Conservation (phyloP, 441 rosid genomes). For the Theobroma grandiflorum region DNA sequence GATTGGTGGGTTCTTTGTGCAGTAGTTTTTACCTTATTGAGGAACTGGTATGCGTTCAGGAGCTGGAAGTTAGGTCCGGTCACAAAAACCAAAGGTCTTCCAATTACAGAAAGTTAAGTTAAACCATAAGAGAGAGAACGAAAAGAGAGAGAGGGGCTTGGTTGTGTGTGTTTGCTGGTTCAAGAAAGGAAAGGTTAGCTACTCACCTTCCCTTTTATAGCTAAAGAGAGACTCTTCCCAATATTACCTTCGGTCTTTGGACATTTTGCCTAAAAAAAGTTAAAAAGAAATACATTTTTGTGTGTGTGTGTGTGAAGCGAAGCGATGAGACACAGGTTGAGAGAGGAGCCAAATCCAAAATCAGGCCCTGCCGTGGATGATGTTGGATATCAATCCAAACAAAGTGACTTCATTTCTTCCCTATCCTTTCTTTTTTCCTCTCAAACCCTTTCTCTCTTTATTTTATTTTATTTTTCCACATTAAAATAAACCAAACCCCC, state of each 20-base stretch:
- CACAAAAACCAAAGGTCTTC: conserved; percentile 31
- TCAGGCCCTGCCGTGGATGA: not conserved
- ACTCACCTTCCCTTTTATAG: conserved; percentile 47
- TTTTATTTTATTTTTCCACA: not conserved
- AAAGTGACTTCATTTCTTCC: not conserved
- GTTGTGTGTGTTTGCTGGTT: not conserved
- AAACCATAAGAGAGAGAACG: not conserved
- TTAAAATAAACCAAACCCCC: not conserved
- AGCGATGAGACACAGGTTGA: not conserved
- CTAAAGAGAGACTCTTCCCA: conserved; percentile 25
- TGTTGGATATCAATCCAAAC: no score
- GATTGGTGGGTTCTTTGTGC: not conserved
- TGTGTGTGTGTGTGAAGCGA: not conserved
- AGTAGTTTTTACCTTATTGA: conserved; percentile 26
- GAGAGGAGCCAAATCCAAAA: not conserved
- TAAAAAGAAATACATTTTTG: not conserved
- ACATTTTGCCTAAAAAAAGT: conserved; percentile 12
- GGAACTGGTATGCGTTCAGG: not conserved
- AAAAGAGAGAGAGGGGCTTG: not conserved
- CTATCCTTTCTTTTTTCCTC: not conserved
- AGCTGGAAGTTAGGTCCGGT: conserved; percentile 22
- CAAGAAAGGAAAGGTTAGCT: conserved; percentile 45
- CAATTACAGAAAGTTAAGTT: conserved; percentile 22
- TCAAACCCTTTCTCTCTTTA: not conserved
- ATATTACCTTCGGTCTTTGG: not conserved